phyloP scores from a whole-genome alignment of 2,329 filamentous ascomycete genomes.

The Fusarium sp. region DNA sequence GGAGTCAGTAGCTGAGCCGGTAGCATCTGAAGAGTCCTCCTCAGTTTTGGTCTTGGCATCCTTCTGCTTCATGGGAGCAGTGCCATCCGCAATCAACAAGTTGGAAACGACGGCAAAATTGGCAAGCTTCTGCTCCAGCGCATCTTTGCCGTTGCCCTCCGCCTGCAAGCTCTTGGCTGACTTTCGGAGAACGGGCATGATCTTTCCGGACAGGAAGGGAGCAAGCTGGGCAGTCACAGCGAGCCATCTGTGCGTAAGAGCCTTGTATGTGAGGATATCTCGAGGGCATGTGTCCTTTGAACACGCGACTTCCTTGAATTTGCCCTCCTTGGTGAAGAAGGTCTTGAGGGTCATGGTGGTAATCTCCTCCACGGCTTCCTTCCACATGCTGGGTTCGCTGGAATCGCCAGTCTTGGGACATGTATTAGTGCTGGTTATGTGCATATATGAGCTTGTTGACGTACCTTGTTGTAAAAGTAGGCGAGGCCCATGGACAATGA shows the following conservation, averaged over 20 bases:
- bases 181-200: slow-evolving; percentile 67
- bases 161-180: slow-evolving; percentile 49
- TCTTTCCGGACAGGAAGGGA: slow-evolving; percentile 64
- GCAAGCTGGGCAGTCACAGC: slow-evolving; percentile 69
- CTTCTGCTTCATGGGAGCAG: neutral
- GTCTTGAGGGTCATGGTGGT: slow-evolving; percentile 58
- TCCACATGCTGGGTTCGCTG: slow-evolving; percentile 58
- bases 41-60: neutral
- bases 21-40: neutral
- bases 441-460: slow-evolving; percentile 20
- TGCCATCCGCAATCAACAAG: slow-evolving; percentile 1
- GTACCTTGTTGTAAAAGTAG: slow-evolving; percentile 73
- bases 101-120: slow-evolving; percentile 13
- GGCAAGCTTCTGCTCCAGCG: slow-evolving; percentile 14
- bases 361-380: slow-evolving; percentile 64
- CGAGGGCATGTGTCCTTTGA: slow-evolving; percentile 70
- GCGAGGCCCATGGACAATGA: slow-evolving; percentile 71
- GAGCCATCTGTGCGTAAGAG: slow-evolving; percentile 74
- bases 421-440: slow-evolving; percentile 14
- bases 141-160: neutral
- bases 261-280: slow-evolving; percentile 79
- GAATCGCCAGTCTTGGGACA: slow-evolving; percentile 10
- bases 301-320: slow-evolving; percentile 75
- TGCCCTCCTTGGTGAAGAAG: slow-evolving; percentile 62
- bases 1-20: neutral